These are phyloP conservation scores for Phlebiopsis gigantea DNA, from an alignment of 768 basidiomycete genomes.

Conservation along the genomic window DNA sequence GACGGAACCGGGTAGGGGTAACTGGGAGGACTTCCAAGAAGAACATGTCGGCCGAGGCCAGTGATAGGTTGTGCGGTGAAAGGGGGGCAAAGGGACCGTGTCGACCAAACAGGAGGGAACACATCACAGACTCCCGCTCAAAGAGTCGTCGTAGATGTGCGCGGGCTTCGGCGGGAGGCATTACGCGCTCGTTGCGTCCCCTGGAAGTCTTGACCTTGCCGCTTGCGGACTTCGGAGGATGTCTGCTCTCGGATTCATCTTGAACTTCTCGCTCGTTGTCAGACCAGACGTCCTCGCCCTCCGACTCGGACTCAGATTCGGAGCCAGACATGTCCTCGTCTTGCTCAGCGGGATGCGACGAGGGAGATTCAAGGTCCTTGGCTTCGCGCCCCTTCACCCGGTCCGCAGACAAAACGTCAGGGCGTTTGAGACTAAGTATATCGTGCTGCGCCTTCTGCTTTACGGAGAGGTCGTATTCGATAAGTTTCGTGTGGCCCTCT, in stretches of 20 bases:
- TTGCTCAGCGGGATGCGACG: conserved; percentile 9
- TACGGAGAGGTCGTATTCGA: conserved; percentile 82
- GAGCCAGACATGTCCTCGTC: conserved; percentile 25
- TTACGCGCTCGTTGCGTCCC: conserved; percentile 85
- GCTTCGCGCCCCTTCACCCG: conserved; percentile 2
- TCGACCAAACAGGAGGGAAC: conserved; percentile 84
- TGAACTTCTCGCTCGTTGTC: conserved; percentile 39
- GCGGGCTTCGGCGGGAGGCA: conserved; percentile 89
- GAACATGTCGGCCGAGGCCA: conserved; percentile 90
- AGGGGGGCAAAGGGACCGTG: conserved; percentile 80
- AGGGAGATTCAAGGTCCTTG: conserved; percentile 47
- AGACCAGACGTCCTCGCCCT: conserved; percentile 41
- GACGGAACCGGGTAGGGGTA: conserved; percentile 93
- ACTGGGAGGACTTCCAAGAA: conserved; percentile 92
- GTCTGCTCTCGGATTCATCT: conserved; percentile 29
- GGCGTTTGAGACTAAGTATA: conserved; percentile 55
- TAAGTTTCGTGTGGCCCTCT: conserved; percentile 89
- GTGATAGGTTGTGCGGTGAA: conserved; percentile 52
- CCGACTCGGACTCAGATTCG: conserved; percentile 38
- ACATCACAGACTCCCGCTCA: conserved; percentile 73
- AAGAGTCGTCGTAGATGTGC: conserved; percentile 91
- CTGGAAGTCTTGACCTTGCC: conserved; percentile 71
- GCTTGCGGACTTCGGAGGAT: conserved; percentile 62
- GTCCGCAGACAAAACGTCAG: conserved; percentile 60
- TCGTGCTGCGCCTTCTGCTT: conserved; percentile 68